Evolutionary conservation across 495 filamentous ascomycete genomes (phyloP).

Genomic region (Elaphomyces granulatus): DNA sequence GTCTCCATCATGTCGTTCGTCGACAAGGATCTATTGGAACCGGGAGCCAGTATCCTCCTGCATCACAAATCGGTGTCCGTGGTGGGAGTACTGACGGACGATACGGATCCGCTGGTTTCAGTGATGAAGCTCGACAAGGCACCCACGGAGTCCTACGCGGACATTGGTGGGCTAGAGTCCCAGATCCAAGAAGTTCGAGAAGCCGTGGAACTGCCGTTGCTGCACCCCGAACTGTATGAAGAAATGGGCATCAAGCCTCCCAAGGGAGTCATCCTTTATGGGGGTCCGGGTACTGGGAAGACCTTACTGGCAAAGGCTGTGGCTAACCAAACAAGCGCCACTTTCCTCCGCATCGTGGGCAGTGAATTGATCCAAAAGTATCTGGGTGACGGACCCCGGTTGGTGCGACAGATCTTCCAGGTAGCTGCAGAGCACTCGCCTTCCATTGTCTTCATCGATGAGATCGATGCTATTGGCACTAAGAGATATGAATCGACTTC

Average conservation of each 20-base stretch:
- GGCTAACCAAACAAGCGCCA: constrained; percentile 95
- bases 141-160: constrained; percentile 93
- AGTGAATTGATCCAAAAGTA: constrained; percentile 99
- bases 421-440: constrained; percentile 93
- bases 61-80: constrained; percentile 98
- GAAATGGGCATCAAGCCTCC: constrained; percentile 99
- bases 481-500: constrained; percentile 98
- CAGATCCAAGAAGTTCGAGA: constrained; percentile 98
- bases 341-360: constrained; percentile 95
- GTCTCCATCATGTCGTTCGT: constrained; percentile 99
- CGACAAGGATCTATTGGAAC: constrained; percentile 96
- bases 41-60: constrained; percentile 85
- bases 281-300: constrained; percentile 93
- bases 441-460: constrained; percentile 98
- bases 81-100: constrained; percentile 92
- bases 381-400: constrained; percentile 83
- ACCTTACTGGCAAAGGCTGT: constrained; percentile 95
- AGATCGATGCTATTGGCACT: constrained; percentile 97
- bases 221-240: constrained; percentile 97
- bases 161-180: constrained; percentile 88
- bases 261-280: constrained; percentile 98
- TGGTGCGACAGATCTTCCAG: constrained; percentile 96
- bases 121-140: constrained; percentile 99
- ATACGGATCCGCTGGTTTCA: constrained; percentile 87
- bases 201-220: constrained; percentile 86